phyloP scores from a whole-genome alignment of 129 eudicot genomes.

The Mikania micrantha region DNA sequence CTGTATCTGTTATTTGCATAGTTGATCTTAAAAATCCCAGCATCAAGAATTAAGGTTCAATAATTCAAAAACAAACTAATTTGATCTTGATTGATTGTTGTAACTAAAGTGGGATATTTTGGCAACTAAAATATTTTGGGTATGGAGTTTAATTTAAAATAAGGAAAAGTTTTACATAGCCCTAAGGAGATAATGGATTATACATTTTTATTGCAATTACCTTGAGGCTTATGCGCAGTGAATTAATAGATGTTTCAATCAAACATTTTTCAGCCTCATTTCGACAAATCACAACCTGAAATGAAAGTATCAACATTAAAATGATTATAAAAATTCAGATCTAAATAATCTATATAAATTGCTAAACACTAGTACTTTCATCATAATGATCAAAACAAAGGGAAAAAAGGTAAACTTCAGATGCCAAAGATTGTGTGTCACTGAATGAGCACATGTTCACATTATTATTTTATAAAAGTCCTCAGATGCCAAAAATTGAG shows the following conservation, averaged over 20 bases:
- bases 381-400: neutral
- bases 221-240: constrained; percentile 92
- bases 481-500: no score
- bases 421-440: no score
- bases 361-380: neutral
- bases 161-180: neutral
- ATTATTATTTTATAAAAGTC: no score
- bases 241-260: constrained; percentile 94
- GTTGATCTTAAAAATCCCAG: neutral
- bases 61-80: neutral
- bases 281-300: constrained; percentile 89
- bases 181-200: neutral
- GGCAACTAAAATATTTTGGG: constrained; percentile 4
- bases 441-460: neutral
- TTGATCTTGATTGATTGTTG: neutral
- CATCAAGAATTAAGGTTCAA: neutral
- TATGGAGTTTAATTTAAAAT: neutral
- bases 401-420: neutral
- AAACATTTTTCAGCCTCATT: constrained; percentile 97
- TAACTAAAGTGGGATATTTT: neutral
- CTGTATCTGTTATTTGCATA: neutral
- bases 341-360: neutral
- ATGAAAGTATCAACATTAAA: neutral
- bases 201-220: constrained; percentile 18
- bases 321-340: neutral